Base-by-base conservation (phyloP, 805 yeast genomes). In the Candida hispaniensis region DNA sequence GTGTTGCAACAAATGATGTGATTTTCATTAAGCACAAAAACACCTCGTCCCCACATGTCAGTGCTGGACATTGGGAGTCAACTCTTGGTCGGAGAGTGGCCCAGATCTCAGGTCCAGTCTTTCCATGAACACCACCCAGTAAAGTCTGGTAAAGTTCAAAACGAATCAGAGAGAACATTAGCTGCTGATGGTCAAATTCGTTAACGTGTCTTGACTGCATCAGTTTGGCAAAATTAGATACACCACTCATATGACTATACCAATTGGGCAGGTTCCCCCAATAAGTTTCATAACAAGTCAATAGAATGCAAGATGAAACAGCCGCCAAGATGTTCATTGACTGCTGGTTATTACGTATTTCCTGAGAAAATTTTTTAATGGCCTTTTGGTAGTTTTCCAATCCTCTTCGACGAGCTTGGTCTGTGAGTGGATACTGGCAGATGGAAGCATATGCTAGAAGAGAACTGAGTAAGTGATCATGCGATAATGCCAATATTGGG, bases 221-320 rank as follows among this genome's bases (percentile, higher is more conserved):
- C 18, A 32, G 36, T 18, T 32, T 32, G 9, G 36, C 36, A 32
- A 32, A 32, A 28, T 32, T 28, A 12, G 28, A 27, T 9, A 32
- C 18, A n/a, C 36, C 36, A 2, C 28, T 11, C 36, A 32, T 32
- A 23, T 32, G 36, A 17, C 24, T 32, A 23, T 32, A 32, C 36
- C 36, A 32, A 23, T 32, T 32, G 22, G 36, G 18, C 17, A 32
- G 17, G 13, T 32, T 28, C 17, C 36, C 36, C 36, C 36, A 32
- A 23, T 32, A 32, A 10, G 36, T 32, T 13, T 32, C 36, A 11
- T 32, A 32, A 18, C 36, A 32, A 4, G 36, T 32, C n/a, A 32
- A 13, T n/a, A 32, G 36, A 27, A 32, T 28, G n/a, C 36, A 32
- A 8, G 28, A 32, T 23, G 36, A 32, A 6, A 32, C 36, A 14